Conservation (phyloP, 352 stramenopile genomes). For the Pythium insidiosum region DNA sequence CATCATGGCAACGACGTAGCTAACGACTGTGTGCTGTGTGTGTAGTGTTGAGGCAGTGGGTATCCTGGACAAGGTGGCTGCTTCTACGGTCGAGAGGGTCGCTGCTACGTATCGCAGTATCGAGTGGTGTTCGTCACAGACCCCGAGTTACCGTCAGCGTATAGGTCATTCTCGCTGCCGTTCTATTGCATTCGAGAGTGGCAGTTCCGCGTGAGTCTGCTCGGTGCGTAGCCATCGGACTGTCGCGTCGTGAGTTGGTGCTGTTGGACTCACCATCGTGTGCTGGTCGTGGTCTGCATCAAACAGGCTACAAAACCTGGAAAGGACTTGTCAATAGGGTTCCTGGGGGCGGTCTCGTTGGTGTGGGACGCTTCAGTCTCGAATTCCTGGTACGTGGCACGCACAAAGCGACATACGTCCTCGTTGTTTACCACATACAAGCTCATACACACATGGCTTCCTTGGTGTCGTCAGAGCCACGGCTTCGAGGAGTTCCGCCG, state of each 20-base stretch:
- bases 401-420: too few species aligned
- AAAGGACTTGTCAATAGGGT: constrained; percentile 61
- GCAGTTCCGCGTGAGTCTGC: constrained; percentile 48
- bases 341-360: constrained; percentile 55
- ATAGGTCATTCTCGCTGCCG: constrained; percentile 68
- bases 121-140: constrained; percentile 62
- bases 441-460: not conserved
- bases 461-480: constrained; percentile 27
- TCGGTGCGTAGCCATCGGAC: constrained; percentile 25
- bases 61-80: constrained; percentile 78
- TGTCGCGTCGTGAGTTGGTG: not conserved
- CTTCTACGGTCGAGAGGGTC: constrained; percentile 63
- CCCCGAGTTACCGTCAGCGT: constrained; percentile 22
- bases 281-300: constrained; percentile 2
- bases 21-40: not conserved
- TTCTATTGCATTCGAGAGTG: constrained; percentile 75
- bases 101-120: constrained; percentile 76
- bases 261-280: too few species aligned
- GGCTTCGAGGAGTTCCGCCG: constrained; percentile 73
- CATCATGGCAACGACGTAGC: too few species aligned
- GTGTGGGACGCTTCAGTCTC: constrained; percentile 49
- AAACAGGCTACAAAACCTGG: constrained; percentile 50
- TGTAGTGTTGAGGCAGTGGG: constrained; percentile 21
- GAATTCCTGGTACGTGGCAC: constrained; percentile 51
- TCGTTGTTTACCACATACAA: not conserved